These are phyloP conservation scores for Lactifluus piperatus DNA, from an alignment of 768 basidiomycete genomes.

Conservation along the genomic window DNA sequence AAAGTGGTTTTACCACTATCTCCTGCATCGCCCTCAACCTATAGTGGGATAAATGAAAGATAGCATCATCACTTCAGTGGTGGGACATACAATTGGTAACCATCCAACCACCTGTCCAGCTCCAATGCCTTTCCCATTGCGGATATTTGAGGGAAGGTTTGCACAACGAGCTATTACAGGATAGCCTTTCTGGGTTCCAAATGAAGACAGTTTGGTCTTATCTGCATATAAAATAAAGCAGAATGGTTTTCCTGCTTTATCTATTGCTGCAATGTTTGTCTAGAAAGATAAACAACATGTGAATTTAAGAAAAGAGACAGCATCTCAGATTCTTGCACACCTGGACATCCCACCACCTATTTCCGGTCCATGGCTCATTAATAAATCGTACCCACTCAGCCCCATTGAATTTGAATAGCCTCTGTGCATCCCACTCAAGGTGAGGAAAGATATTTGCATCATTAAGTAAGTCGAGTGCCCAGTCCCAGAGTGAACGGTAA, in stretches of 20 bases:
- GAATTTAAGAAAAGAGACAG: too few species aligned
- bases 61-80: too few species aligned
- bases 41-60: too few species aligned
- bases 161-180: conserved; percentile 17
- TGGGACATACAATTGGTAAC: conserved; percentile 26
- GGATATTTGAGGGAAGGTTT: conserved; percentile 16
- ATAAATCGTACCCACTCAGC: background rate
- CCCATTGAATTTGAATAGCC: background rate
- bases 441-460: background rate
- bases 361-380: background rate
- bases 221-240: conserved; percentile 18
- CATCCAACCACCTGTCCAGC: conserved; percentile 22
- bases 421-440: background rate
- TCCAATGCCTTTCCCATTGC: conserved; percentile 6
- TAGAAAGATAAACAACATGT: too few species aligned
- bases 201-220: conserved; percentile 20
- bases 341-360: background rate
- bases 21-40: too few species aligned
- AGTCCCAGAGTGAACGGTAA: background rate
- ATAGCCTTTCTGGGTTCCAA: conserved; percentile 20
- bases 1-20: background rate
- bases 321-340: too few species aligned
- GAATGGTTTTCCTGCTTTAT: too few species aligned
- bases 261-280: too few species aligned
- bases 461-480: background rate